Percentiles rank a stretch among this genome's conserved stretches.
These are phyloP conservation scores for Lagenidium giganteum DNA, from an alignment of 352 stramenopile species.

Conservation along the genomic window DNA sequence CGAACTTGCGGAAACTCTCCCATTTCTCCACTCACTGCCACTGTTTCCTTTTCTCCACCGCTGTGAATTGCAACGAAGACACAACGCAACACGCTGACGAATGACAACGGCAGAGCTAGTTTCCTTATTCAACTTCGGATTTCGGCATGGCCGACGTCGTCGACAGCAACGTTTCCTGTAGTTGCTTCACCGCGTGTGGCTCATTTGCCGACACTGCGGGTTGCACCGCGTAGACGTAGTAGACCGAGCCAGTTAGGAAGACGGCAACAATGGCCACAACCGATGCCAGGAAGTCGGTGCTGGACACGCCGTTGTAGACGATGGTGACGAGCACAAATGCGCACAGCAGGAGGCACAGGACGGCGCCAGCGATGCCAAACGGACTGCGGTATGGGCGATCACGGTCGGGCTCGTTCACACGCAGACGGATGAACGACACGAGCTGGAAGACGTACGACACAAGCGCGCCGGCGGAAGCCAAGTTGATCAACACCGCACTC, in stretches of 20 bases:
- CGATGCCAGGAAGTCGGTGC: slow-evolving; percentile 11
- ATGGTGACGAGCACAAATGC: slow-evolving; percentile 7
- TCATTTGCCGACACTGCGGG: no score
- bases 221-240: no score
- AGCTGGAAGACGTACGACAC: slow-evolving; percentile 17
- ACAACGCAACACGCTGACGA: no score
- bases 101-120: no score
- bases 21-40: no score
- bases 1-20: no score
- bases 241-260: slow-evolving; percentile 7
- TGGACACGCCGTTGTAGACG: slow-evolving; percentile 7
- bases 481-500: slow-evolving; percentile 13
- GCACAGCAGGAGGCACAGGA: slow-evolving; percentile 8
- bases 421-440: slow-evolving; percentile 10
- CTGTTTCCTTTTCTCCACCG: no score
- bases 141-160: no score
- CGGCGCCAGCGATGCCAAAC: slow-evolving; percentile 11
- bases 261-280: slow-evolving; percentile 8
- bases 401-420: slow-evolving; percentile 8
- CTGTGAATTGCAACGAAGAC: no score
- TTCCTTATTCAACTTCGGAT: no score
- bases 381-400: slow-evolving; percentile 5
- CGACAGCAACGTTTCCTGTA: no score
- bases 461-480: slow-evolving; percentile 9
- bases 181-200: no score